These are phyloP conservation scores for Caryopteris hybrid DNA, from an alignment of 305 asterid genomes.

Conservation along the genomic window DNA sequence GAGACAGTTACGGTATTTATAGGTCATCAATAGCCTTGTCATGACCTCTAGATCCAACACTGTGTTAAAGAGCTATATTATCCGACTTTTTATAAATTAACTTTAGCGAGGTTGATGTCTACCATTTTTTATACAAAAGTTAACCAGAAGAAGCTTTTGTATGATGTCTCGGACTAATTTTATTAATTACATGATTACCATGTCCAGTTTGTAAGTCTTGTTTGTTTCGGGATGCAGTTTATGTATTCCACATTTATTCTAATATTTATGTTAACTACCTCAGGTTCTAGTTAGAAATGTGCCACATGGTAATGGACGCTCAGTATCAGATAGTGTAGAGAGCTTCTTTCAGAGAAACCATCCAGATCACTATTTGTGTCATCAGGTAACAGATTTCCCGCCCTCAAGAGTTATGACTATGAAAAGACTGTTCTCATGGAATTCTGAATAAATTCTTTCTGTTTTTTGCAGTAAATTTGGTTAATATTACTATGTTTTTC, in stretches of 20 bases:
- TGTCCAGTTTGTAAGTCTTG: neutral
- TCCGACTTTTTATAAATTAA: neutral
- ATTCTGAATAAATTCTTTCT: neutral
- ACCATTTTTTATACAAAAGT: neutral
- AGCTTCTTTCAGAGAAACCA: slow-evolving; percentile 73
- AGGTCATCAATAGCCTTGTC: neutral
- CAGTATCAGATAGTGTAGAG: slow-evolving; percentile 64
- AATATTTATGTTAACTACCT: slow-evolving; percentile 10
- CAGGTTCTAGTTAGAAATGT: slow-evolving; percentile 92
- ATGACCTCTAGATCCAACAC: neutral
- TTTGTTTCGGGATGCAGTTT: neutral
- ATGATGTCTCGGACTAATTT: neutral
- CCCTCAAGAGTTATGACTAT: neutral
- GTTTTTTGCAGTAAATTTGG: neutral
- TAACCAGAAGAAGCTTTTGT: neutral
- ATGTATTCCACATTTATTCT: neutral
- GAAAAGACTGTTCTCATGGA: slow-evolving; percentile 1
- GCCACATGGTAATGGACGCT: slow-evolving; percentile 60
- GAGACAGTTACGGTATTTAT: no score
- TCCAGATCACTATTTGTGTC: slow-evolving; percentile 84
- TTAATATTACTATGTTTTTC: neutral
- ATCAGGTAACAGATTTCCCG: slow-evolving; percentile 58
- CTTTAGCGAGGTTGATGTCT: neutral
- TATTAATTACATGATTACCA: neutral
- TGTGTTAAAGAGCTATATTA: neutral